Percentiles rank a stretch among this genome's conserved stretches.
Evolutionary conservation across 495 filamentous ascomycete genomes (phyloP).

Genomic region (Trypethelium eluteriae): DNA sequence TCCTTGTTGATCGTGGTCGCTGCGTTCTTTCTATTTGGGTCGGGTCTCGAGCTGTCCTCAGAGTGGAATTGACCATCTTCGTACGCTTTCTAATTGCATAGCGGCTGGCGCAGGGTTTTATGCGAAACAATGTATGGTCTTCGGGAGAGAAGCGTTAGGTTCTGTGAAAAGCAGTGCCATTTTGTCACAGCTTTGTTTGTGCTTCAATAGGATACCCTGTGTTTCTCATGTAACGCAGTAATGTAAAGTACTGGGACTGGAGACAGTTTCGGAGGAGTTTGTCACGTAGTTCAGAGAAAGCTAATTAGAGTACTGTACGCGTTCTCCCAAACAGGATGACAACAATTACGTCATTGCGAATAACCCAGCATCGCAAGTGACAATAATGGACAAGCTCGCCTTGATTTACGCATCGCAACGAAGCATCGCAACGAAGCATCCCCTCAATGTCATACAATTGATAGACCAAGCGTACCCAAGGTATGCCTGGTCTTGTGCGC

Average conservation of each 20-base stretch:
- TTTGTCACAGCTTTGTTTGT: background rate
- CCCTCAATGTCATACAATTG: background rate
- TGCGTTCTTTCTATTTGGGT: background rate
- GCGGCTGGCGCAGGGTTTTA: background rate
- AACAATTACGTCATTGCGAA: background rate
- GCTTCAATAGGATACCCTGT: background rate
- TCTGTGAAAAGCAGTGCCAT: background rate
- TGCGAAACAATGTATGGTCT: background rate
- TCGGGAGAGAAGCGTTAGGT: background rate
- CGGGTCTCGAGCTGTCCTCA: background rate
- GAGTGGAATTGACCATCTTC: background rate
- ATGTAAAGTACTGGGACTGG: too few species aligned
- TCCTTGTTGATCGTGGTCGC: background rate
- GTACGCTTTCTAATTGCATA: background rate
- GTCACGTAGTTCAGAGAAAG: too few species aligned
- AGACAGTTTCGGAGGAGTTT: too few species aligned
- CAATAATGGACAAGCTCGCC: too few species aligned
- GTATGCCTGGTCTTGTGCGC: constrained; percentile 18
- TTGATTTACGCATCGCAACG: too few species aligned
- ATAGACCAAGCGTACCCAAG: background rate
- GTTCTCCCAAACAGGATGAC: background rate
- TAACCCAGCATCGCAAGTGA: background rate
- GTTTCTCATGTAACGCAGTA: background rate
- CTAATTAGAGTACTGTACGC: too few species aligned
- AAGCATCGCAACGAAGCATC: background rate